phyloP scores from a whole-genome alignment of 495 filamentous ascomycete species.

The Chaetomium fimeti region DNA sequence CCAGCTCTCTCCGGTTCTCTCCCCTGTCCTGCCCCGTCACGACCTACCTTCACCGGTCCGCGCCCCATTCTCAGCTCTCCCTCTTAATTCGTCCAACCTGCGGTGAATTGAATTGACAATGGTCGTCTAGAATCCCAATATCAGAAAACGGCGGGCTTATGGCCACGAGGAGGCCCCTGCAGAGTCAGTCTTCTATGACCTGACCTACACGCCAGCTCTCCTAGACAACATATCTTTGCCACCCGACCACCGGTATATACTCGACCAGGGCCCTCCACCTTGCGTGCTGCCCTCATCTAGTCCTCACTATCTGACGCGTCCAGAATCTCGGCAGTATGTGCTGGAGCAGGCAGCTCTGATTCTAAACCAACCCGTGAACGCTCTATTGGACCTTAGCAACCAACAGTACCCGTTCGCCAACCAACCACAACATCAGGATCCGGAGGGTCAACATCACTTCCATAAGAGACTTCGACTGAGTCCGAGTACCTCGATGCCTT shows the following conservation, averaged over 20 bases:
- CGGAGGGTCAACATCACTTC: slow-evolving; percentile 17
- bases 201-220: slow-evolving; percentile 33
- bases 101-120: slow-evolving; percentile 51
- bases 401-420: not conserved
- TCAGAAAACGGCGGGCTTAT: slow-evolving; percentile 50
- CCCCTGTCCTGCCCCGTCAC: slow-evolving; percentile 21
- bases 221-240: slow-evolving; percentile 36
- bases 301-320: slow-evolving; percentile 34
- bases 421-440: not conserved
- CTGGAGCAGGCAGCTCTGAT: slow-evolving; percentile 39
- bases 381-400: slow-evolving; percentile 24
- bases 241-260: slow-evolving; percentile 42
- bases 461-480: slow-evolving; percentile 42
- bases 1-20: slow-evolving; percentile 32
- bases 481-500: slow-evolving; percentile 34
- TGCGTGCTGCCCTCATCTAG: slow-evolving; percentile 30
- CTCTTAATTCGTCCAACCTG: slow-evolving; percentile 30
- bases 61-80: slow-evolving; percentile 27
- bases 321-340: slow-evolving; percentile 36
- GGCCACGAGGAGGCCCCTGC: slow-evolving; percentile 42
- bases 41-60: slow-evolving; percentile 34
- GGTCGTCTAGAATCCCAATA: slow-evolving; percentile 49
- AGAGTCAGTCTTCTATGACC: slow-evolving; percentile 42
- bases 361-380: slow-evolving; percentile 20
- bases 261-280: slow-evolving; percentile 36